Evolutionary conservation across 2,329 filamentous ascomycete species (phyloP).

Genomic region (Calonectria fujianensis): DNA sequence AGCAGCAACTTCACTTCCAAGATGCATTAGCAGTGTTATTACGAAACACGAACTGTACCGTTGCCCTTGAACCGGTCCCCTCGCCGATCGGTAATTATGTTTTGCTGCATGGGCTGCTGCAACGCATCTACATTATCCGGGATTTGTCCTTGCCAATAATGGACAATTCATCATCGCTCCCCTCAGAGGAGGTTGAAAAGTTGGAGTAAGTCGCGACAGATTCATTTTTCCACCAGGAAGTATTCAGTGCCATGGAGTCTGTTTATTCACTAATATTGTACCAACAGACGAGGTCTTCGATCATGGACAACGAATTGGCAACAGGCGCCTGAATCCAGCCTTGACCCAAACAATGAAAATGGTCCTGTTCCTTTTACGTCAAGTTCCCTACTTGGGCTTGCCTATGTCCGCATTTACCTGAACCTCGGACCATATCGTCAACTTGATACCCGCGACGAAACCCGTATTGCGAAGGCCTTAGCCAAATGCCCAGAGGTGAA

Average conservation of each 20-base stretch:
- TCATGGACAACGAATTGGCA: constrained; percentile 64
- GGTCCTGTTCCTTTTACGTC: constrained; percentile 66
- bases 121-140: constrained; percentile 62
- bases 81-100: constrained; percentile 63
- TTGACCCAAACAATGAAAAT: constrained; percentile 64
- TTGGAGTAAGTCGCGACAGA: constrained; percentile 56
- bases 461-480: constrained; percentile 63
- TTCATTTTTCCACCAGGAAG: not conserved
- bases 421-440: constrained; percentile 66
- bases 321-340: constrained; percentile 61
- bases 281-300: constrained; percentile 57
- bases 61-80: constrained; percentile 59
- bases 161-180: constrained; percentile 57
- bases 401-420: constrained; percentile 67
- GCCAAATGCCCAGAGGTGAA: constrained; percentile 63
- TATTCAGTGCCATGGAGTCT: too few relatives aligned
- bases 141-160: constrained; percentile 61
- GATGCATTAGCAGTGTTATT: constrained; percentile 60
- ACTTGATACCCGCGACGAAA: constrained; percentile 65
- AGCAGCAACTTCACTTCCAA: constrained; percentile 61
- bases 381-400: constrained; percentile 66
- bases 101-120: constrained; percentile 60
- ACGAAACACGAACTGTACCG: constrained; percentile 53
- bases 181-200: constrained; percentile 60
- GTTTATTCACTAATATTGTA: not conserved